Evolutionary conservation across 495 filamentous ascomycete genomes (phyloP).

Genomic region (Penicillium coprophilum): DNA sequence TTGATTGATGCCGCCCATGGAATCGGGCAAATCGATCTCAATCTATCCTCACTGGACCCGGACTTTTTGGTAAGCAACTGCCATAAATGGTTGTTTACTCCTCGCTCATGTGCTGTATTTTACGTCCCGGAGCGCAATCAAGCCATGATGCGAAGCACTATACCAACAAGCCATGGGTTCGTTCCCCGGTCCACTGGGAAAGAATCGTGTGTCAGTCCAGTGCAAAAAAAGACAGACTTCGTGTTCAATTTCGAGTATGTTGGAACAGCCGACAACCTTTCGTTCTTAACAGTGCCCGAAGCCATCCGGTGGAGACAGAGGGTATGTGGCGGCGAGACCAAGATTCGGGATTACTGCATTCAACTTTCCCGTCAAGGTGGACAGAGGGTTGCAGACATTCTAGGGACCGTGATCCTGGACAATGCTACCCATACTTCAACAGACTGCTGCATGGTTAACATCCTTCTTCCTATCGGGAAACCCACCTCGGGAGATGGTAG

Average conservation of each 20-base stretch:
- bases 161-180: conserved; percentile 62
- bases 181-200: conserved; percentile 20
- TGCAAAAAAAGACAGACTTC: conserved; percentile 48
- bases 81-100: conserved; percentile 82
- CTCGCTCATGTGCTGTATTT: conserved; percentile 70
- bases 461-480: conserved; percentile 59
- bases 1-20: conserved; percentile 74
- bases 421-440: conserved; percentile 23
- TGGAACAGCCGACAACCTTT: conserved; percentile 64
- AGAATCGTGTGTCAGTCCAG: not conserved
- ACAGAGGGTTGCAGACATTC: conserved; percentile 49
- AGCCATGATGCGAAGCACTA: conserved; percentile 61
- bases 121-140: conserved; percentile 75
- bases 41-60: conserved; percentile 57
- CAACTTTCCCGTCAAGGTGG: conserved; percentile 57
- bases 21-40: conserved; percentile 67
- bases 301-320: conserved; percentile 61
- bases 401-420: conserved; percentile 63
- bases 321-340: conserved; percentile 66
- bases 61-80: conserved; percentile 78
- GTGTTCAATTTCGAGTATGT: conserved; percentile 69
- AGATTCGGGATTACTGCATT: conserved; percentile 54
- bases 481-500: conserved; percentile 31
- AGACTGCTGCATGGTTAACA: conserved; percentile 57
- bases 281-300: conserved; percentile 65